Evolutionary conservation across 1,284 basidiomycete genomes (phyloP).

Genomic region (Puccinia triticina): DNA sequence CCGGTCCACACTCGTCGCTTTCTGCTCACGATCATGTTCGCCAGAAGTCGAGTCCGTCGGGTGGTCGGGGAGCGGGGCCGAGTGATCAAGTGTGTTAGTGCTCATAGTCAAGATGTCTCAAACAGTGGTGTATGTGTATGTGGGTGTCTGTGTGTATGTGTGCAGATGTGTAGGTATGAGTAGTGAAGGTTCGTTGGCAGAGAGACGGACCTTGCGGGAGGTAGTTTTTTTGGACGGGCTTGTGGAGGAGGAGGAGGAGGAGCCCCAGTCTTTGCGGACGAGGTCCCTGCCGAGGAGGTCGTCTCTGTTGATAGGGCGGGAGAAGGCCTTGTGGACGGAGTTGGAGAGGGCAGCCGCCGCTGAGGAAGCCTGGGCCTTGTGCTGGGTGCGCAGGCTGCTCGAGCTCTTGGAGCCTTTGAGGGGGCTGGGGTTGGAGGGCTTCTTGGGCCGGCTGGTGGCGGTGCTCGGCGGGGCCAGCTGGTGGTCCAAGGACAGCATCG

Average conservation of each 20-base stretch:
- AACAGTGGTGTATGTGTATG: neutral
- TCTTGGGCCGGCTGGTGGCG: neutral
- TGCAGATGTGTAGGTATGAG: neutral
- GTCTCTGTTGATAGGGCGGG: slow-evolving; percentile 39
- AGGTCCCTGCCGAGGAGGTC: slow-evolving; percentile 45
- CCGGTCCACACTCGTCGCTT: slow-evolving; percentile 45
- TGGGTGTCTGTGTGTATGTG: neutral
- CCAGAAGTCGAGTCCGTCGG: neutral
- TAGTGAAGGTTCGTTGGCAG: neutral
- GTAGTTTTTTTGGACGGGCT: slow-evolving; percentile 32
- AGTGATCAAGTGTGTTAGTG: neutral
- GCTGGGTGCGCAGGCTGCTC: neutral
- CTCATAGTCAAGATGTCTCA: neutral
- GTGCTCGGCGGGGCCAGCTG: neutral
- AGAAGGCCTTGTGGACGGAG: slow-evolving; percentile 34
- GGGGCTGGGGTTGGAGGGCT: slow-evolving; percentile 30
- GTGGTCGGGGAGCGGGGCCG: neutral
- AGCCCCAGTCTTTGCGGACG: slow-evolving; percentile 46
- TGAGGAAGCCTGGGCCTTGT: neutral
- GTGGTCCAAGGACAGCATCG: slow-evolving; percentile 36
- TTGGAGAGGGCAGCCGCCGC: neutral
- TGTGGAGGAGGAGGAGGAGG: slow-evolving; percentile 15
- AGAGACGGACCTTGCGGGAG: slow-evolving; percentile 41
- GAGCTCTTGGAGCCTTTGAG: slow-evolving; percentile 36
- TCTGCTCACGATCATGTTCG: neutral